Base-by-base conservation (phyloP, 768 basidiomycete genomes). In the Sutorius australiensis region DNA sequence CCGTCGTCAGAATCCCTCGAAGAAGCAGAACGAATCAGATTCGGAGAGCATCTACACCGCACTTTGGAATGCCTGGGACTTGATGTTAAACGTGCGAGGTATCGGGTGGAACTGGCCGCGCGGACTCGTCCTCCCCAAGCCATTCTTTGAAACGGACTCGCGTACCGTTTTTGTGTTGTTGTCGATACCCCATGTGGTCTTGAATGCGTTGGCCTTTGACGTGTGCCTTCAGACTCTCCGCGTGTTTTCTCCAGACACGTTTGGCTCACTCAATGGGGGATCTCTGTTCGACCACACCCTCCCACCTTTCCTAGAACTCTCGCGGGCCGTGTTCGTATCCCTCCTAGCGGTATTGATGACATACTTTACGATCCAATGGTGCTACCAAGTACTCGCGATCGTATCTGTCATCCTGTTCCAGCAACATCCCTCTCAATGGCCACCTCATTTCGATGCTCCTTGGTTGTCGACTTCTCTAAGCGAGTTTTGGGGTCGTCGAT, bases 401-500 rank as follows among this genome's bases (percentile, higher is more conserved):
- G 45, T 80, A 36, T 77, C 72, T 12, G 63, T 81, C 39, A 43
- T 72, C 42, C 37, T 82, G 24, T 72, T 84, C 39, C 58, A 67
- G 16, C 81, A 84, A 58, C 55, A 63, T 40, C 76, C 77, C 0
- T 69, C 67, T 3, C 73, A 80, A 44, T 87, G 83, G 83, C 86
- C 85, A 0, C 85, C 82, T 0, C 49, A 81, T 12, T 86, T 86
- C 67, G 64, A 78, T 48, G 38, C 68, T 7, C 86, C 86, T 0
- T 87, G 80, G 78, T 50, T 62, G 28, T 65, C 80, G 5, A 80
- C 78, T 3, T 85, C 83, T 3, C 62, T 88, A 32, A 72, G 70
- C 39, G 77, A 85, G 12, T 77, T 84, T 49, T 88, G 86, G 86
- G 72, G 77, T 0, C 65, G 58, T 53, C 71, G 81, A 27, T 88